Evolutionary conservation across 2,329 filamentous ascomycete species (phyloP).

Genomic region (Fusarium sp.): DNA sequence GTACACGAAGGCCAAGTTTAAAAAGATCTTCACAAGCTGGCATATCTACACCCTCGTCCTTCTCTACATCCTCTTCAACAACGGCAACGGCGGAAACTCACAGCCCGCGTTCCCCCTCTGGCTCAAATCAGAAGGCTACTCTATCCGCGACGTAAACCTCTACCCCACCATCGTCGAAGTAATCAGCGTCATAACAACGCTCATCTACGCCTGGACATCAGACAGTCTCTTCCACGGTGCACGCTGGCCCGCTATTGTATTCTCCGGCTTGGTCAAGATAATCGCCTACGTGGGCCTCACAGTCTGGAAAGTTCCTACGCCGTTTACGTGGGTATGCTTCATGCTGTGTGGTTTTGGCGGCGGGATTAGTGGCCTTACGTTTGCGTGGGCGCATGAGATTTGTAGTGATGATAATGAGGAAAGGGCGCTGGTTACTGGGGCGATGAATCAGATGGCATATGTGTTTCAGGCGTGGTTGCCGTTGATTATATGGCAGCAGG

Average conservation of each 20-base stretch:
- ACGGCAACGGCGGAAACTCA: slow-evolving; percentile 56
- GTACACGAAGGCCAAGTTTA: slow-evolving; percentile 60
- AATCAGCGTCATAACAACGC: slow-evolving; percentile 64
- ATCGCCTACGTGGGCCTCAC: slow-evolving; percentile 52
- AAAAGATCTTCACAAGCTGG: slow-evolving; percentile 71
- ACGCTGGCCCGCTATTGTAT: slow-evolving; percentile 72
- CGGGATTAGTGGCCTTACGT: slow-evolving; percentile 57
- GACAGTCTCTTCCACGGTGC: slow-evolving; percentile 67
- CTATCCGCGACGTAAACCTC: slow-evolving; percentile 55
- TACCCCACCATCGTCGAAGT: slow-evolving; percentile 68
- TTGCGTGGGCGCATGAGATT: slow-evolving; percentile 62
- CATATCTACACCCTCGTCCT: slow-evolving; percentile 68
- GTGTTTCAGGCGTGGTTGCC: slow-evolving; percentile 77
- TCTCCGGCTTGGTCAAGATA: slow-evolving; percentile 57
- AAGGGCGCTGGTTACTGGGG: slow-evolving; percentile 69
- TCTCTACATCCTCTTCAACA: slow-evolving; percentile 73
- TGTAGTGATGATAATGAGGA: slow-evolving; percentile 68
- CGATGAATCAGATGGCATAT: slow-evolving; percentile 78
- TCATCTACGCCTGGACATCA: slow-evolving; percentile 73
- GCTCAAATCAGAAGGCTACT: slow-evolving; percentile 57
- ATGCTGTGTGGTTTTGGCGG: slow-evolving; percentile 63
- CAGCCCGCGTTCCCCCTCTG: slow-evolving; percentile 66
- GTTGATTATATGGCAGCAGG: slow-evolving; percentile 71
- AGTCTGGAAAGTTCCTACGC: slow-evolving; percentile 56
- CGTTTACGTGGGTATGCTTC: slow-evolving; percentile 72